These are phyloP conservation scores for Lanzia echinophila DNA, from an alignment of 2,329 filamentous ascomycete genomes.

Conservation along the genomic window DNA sequence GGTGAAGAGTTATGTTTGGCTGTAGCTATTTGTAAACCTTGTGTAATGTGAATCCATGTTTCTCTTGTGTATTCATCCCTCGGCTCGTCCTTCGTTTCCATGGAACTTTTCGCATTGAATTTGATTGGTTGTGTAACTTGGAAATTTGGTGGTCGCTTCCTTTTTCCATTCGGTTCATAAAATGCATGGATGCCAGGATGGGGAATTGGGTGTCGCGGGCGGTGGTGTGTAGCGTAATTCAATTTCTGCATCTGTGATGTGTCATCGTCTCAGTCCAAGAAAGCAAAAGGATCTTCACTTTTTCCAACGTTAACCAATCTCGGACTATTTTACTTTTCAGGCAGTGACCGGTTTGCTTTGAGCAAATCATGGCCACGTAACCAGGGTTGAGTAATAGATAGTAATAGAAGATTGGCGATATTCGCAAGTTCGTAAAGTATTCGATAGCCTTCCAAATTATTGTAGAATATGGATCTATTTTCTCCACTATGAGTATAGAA, in stretches of 20 bases:
- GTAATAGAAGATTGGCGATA: neutral
- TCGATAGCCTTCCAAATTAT: too few species aligned
- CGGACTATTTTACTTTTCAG: neutral
- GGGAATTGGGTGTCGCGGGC: neutral
- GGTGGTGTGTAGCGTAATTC: neutral
- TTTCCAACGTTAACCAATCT: neutral
- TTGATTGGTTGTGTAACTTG: neutral
- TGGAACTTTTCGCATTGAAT: neutral
- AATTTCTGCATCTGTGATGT: slow-evolving; percentile 1
- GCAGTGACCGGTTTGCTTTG: neutral
- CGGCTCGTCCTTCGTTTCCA: neutral
- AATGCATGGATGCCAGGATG: neutral
- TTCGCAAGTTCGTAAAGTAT: too few species aligned
- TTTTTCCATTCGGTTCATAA: neutral
- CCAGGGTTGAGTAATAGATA: neutral
- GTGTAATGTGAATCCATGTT: neutral
- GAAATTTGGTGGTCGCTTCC: neutral
- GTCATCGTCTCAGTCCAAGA: neutral
- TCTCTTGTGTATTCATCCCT: neutral
- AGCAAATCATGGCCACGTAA: neutral
- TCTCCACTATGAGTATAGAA: too few species aligned
- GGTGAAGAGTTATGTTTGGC: neutral
- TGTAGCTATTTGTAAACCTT: neutral
- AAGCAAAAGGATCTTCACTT: neutral
- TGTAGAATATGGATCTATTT: too few species aligned